A percentile compares a stretch with the other conserved stretches of the same genome.
phyloP scores from a whole-genome alignment of 768 basidiomycete species.

The Leccinum disarticulatum region DNA sequence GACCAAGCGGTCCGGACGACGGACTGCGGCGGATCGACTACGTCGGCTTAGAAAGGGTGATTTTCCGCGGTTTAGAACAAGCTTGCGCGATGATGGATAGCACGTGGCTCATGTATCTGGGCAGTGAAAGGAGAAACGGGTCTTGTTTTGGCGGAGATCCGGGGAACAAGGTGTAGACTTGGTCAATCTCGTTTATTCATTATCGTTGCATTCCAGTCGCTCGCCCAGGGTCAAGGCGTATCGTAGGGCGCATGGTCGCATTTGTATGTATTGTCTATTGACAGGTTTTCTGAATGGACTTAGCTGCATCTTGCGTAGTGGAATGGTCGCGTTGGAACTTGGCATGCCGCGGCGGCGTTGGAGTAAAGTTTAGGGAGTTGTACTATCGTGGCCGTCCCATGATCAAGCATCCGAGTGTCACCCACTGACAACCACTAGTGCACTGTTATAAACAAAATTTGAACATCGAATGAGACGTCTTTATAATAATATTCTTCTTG shows the following conservation, averaged over 20 bases:
- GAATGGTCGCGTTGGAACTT: too few relatives aligned
- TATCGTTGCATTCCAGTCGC: background rate
- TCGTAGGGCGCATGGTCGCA: too few relatives aligned
- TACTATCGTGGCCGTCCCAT: too few relatives aligned
- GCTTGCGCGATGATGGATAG: background rate
- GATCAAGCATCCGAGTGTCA: too few relatives aligned
- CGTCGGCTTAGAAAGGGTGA: background rate
- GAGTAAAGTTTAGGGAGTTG: background rate
- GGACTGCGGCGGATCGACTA: conserved; percentile 1
- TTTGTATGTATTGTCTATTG: too few relatives aligned
- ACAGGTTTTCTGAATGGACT: too few relatives aligned
- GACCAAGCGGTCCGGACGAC: background rate
- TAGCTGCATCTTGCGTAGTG: too few relatives aligned
- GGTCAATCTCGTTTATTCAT: background rate
- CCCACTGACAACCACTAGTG: background rate
- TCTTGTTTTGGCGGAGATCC: background rate
- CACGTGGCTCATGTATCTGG: background rate
- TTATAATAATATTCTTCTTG: too few relatives aligned
- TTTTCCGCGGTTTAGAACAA: background rate
- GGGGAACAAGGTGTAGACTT: background rate
- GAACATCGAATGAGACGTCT: background rate
- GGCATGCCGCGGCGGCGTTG: too few relatives aligned
- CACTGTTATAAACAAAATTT: background rate
- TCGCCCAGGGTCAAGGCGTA: too few relatives aligned
- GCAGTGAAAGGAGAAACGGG: background rate